Conservation (phyloP, 352 stramenopile species). For the Phytophthora pluvialis region DNA sequence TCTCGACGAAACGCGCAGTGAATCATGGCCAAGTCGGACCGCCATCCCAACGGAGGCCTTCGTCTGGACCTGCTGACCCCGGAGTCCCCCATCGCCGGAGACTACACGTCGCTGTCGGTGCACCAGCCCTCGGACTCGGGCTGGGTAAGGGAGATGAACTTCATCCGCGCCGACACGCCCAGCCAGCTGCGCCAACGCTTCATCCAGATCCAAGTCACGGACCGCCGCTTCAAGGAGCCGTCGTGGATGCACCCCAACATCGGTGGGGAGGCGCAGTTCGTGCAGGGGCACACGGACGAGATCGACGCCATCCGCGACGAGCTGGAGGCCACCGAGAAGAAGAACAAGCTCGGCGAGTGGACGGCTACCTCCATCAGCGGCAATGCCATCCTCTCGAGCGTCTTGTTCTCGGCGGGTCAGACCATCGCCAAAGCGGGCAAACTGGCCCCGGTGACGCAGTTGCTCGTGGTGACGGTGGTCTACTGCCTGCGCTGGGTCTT, state of each 20-base stretch:
- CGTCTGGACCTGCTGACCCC: conserved; percentile 22
- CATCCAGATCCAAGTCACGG: conserved; percentile 71
- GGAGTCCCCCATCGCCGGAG: conserved; percentile 3
- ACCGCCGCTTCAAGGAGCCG: conserved; percentile 65
- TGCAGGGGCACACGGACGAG: conserved; percentile 38
- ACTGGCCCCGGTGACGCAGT: conserved; percentile 79
- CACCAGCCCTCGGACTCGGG: conserved; percentile 17
- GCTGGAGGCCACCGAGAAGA: conserved; percentile 27
- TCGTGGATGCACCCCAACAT: conserved; percentile 77
- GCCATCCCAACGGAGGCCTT: conserved; percentile 7
- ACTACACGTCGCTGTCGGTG: conserved; percentile 30
- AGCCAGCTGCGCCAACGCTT: conserved; percentile 59
- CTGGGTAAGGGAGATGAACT: conserved; percentile 44
- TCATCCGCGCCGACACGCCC: conserved; percentile 45
- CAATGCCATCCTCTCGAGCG: conserved; percentile 91
- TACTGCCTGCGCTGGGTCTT: conserved; percentile 87
- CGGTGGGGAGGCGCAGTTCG: conserved; percentile 54
- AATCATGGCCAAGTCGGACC: not conserved
- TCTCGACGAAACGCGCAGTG: not conserved
- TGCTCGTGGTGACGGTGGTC: conserved; percentile 70
- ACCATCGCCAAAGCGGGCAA: conserved; percentile 71
- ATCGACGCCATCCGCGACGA: conserved; percentile 40
- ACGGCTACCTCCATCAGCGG: conserved; percentile 89
- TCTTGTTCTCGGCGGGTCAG: conserved; percentile 70
- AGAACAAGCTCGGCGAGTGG: conserved; percentile 72